Evolutionary conservation across 495 filamentous ascomycete genomes (phyloP).

Genomic region (Penicillium desertorum): DNA sequence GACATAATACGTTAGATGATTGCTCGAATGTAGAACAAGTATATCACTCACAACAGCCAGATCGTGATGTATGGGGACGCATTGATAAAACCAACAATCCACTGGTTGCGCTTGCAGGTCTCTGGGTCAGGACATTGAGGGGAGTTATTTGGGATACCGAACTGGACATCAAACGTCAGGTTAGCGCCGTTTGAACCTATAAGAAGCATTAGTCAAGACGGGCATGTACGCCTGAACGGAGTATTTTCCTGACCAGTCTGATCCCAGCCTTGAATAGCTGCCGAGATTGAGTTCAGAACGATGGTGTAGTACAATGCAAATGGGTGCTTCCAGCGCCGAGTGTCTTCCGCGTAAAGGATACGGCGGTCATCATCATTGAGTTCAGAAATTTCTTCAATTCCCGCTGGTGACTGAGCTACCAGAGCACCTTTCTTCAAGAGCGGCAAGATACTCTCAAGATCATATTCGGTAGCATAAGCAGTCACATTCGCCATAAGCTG

Average conservation of each 20-base stretch:
- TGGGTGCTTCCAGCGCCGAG: constrained; percentile 66
- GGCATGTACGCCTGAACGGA: neutral
- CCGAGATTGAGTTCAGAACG: constrained; percentile 68
- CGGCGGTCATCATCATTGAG: constrained; percentile 55
- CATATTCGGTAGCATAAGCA: constrained; percentile 52
- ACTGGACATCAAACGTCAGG: constrained; percentile 58
- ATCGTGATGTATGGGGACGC: constrained; percentile 43
- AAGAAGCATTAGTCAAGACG: neutral
- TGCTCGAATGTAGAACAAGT: neutral
- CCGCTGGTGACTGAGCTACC: constrained; percentile 59
- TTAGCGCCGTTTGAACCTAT: constrained; percentile 71
- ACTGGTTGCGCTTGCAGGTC: constrained; percentile 37
- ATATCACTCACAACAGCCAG: constrained; percentile 37
- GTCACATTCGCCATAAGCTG: constrained; percentile 57
- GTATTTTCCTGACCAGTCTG: constrained; percentile 48
- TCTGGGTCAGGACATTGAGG: constrained; percentile 42
- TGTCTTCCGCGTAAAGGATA: constrained; percentile 54
- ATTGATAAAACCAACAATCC: constrained; percentile 50
- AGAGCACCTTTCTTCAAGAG: constrained; percentile 62
- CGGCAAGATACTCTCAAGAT: constrained; percentile 49
- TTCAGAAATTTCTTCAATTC: constrained; percentile 54
- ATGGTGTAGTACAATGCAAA: constrained; percentile 64
- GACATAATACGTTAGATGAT: neutral
- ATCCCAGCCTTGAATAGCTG: constrained; percentile 66
- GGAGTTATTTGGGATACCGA: constrained; percentile 39